Conservation (phyloP, 805 yeast genomes). For the Metschnikowia cubensis region DNA sequence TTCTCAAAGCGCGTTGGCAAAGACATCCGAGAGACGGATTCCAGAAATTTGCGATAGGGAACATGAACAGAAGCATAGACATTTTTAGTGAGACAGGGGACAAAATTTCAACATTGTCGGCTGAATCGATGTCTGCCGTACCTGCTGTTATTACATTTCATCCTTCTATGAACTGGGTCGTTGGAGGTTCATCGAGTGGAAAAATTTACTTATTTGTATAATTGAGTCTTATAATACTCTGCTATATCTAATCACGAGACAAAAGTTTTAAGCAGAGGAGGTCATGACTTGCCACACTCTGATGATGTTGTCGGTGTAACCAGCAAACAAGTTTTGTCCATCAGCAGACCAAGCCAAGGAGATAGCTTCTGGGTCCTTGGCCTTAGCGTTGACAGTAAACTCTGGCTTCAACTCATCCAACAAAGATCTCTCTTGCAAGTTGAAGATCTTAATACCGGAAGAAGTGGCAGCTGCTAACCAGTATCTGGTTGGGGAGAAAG, state of each 20-base stretch:
- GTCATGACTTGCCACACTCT: slow-evolving; percentile 99
- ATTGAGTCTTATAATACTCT: not conserved
- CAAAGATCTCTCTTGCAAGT: slow-evolving; percentile 89
- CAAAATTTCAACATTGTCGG: slow-evolving; percentile 71
- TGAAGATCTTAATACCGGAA: slow-evolving; percentile 95
- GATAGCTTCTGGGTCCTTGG: slow-evolving; percentile 96
- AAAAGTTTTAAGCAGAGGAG: slow-evolving; percentile 44
- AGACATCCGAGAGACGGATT: slow-evolving; percentile 60
- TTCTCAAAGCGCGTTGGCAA: slow-evolving; percentile 87
- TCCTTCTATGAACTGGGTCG: slow-evolving; percentile 83
- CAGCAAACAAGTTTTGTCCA: slow-evolving; percentile 99
- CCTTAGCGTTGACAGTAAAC: slow-evolving; percentile 80
- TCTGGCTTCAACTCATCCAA: slow-evolving; percentile 98
- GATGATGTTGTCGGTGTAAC: slow-evolving; percentile 99
- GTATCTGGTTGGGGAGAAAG: slow-evolving; percentile 99
- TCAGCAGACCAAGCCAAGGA: slow-evolving; percentile 99
- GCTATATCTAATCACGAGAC: not conserved
- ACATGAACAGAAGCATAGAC: slow-evolving; percentile 87
- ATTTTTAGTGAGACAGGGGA: slow-evolving; percentile 73
- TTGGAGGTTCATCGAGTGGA: slow-evolving; percentile 94
- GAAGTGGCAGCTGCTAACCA: slow-evolving; percentile 99
- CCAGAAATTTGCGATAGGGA: slow-evolving; percentile 86
- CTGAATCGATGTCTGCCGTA: slow-evolving; percentile 68
- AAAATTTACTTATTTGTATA: slow-evolving; percentile 63
- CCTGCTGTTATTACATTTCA: slow-evolving; percentile 89